Evolutionary conservation across 1,284 basidiomycete genomes (phyloP), one percentile per base, ranked within the genome.

Genomic region (Pterulicium gracile): DNA sequence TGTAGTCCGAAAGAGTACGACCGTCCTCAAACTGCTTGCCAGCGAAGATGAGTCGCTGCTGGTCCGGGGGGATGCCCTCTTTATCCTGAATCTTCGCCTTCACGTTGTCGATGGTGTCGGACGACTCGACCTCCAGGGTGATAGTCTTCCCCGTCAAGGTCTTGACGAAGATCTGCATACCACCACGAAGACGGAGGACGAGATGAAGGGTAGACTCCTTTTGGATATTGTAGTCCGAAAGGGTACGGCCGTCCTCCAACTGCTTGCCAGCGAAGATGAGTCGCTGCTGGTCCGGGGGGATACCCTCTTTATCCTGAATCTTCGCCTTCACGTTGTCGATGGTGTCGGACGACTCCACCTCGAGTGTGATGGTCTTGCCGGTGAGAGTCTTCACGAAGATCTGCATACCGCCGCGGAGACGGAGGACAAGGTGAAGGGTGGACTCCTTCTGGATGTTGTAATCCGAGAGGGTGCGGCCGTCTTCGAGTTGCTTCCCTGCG

Each of bases 71-170:
- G 46, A 75, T 75, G 65, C 84, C 84, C 58, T 87, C 83, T 70
- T 86, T 86, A 61, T 87, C 83, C 61, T 88, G 84, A 49, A 88
- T 88, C 73, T 87, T 87, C 48, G 81, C 75, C 66, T 88, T 87
- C 51, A 88, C 84, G 51, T 89, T 90, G 67, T 91, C 88, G 55
- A 92, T 90, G 19, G 89, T 91, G 68, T 92, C 88, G 0, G 82
- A 88, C 0, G 87, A 90, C 67, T 92, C 89, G 7, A 93, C 88
- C 66, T 93, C 89, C 23, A 92, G 72, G n/a, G 90, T 93, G 65
- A 95, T 94, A 12, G 90, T 94, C 79, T 94, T 95, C 43, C 92
- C 91, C 14, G 91, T 94, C 49, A 94, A 69, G 49, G 81, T 85
- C 70, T 90, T 91, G 51, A 91, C 88, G 58, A 90, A 89, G 57